Base-by-base conservation (phyloP, 805 yeast genomes). In the Pachysolen tannophilus region DNA sequence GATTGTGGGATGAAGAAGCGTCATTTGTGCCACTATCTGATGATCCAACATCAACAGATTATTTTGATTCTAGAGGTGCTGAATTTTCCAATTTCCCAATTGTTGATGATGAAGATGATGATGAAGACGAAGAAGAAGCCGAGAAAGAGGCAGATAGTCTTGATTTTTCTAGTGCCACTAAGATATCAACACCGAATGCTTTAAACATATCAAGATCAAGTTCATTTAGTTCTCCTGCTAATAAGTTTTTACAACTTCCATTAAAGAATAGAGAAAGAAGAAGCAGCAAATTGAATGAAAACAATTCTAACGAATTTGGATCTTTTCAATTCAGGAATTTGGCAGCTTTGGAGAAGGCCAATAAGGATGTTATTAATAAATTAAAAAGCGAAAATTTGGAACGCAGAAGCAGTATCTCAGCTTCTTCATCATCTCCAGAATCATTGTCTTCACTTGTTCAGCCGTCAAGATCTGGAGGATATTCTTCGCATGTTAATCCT, bases 61-160 rank as follows among this genome's bases (percentile, higher is more conserved):
- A 92, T 51, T 92, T 90, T 56, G 98, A 92, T 48, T 46, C 69
- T 4, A 72, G 98, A 48, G 98, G 98, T 4, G 97, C 96, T 0
- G 76, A 69, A 8, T 58, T 83, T 49, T 65, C 72, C 5, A 73
- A 70, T 35, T 81, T 83, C 38, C 78, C 82, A 0, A 49, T 58
- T 30, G 72, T 65, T 19, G 41, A 25, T 27, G 60, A 60, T 9
- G 62, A 52, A 29, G 63, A 60, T 11, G 58, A 53, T 23, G 55
- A 52, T 6, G 56, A 53, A 18, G 51, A 47, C 3, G 42, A 40
- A 6, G 45, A 38, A 2, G 41, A 26, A 9, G 30, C 32, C 10
- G 43, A 19, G 32, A 36, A 26, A 19, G 39, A 11, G 23, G 40
- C 37, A 3, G 35, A 38, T 17, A 29, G 32, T 20, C 24, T 35